Percentiles rank a stretch among this genome's conserved stretches.
These are phyloP conservation scores for Botrytis medusae DNA, from an alignment of 2,329 filamentous ascomycete species.

Conservation along the genomic window DNA sequence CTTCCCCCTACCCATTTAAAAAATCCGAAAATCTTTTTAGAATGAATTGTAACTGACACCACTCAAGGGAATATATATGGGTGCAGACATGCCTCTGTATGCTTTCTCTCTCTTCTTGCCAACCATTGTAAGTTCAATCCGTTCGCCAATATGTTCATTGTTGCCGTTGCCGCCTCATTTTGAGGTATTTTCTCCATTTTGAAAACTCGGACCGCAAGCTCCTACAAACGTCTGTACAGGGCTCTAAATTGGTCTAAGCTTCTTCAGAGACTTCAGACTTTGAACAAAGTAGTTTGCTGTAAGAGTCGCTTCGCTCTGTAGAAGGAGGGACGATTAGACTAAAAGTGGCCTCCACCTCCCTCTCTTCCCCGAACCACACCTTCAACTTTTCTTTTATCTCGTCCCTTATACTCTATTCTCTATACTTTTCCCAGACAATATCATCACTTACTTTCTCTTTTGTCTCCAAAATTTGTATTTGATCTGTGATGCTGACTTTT, in stretches of 20 bases:
- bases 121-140: constrained; percentile 54
- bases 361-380: too few species aligned
- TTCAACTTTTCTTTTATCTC: too few species aligned
- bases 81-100: constrained; percentile 69
- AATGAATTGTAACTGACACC: too few species aligned
- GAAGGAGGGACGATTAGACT: neutral
- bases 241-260: neutral
- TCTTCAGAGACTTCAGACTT: rapidly evolving
- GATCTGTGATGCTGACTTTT: neutral
- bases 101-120: constrained; percentile 78
- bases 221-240: neutral
- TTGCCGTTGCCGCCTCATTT: neutral
- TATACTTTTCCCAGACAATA: neutral
- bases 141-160: neutral
- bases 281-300: neutral
- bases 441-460: rapidly evolving
- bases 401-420: neutral
- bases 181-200: neutral
- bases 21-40: too few species aligned
- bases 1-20: too few species aligned
- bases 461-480: neutral
- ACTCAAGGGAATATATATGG: constrained; percentile 65
- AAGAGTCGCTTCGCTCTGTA: neutral
- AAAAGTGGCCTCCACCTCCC: neutral
- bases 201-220: neutral